Conservation (phyloP, 2,329 filamentous ascomycete species). For the Chalaropsis thielavioides region DNA sequence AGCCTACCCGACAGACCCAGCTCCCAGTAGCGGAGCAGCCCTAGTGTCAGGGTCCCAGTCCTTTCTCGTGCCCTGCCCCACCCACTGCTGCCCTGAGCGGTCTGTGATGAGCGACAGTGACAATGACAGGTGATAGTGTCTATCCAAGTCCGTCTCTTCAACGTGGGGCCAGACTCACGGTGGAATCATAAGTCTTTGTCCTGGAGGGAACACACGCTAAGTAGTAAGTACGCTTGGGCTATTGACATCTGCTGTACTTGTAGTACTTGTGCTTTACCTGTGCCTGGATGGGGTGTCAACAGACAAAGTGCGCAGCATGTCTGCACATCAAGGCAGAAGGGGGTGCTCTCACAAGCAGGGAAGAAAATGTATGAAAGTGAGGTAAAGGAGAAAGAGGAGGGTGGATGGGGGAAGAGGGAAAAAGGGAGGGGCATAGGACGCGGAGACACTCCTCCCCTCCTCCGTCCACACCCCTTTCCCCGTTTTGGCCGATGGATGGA, state of each 20-base stretch:
- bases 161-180: not conserved
- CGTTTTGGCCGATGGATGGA: no score
- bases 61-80: no score
- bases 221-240: not conserved
- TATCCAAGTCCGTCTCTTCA: no score
- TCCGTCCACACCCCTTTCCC: no score
- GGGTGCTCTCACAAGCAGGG: not conserved
- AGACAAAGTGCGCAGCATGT: not conserved
- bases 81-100: no score
- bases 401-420: not conserved
- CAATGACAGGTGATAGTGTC: no score
- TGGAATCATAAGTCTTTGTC: not conserved
- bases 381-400: not conserved
- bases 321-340: not conserved
- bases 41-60: not conserved
- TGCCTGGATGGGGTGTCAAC: not conserved
- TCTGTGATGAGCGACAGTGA: no score
- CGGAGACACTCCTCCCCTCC: no score
- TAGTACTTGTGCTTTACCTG: not conserved
- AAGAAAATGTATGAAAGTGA: not conserved
- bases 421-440: no score
- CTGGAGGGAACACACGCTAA: not conserved
- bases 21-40: not conserved
- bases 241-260: slow-evolving; percentile 2
- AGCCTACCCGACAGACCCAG: not conserved